Conservation (phyloP, 2,329 filamentous ascomycete species). For the Myriosclerotinia curreyana region DNA sequence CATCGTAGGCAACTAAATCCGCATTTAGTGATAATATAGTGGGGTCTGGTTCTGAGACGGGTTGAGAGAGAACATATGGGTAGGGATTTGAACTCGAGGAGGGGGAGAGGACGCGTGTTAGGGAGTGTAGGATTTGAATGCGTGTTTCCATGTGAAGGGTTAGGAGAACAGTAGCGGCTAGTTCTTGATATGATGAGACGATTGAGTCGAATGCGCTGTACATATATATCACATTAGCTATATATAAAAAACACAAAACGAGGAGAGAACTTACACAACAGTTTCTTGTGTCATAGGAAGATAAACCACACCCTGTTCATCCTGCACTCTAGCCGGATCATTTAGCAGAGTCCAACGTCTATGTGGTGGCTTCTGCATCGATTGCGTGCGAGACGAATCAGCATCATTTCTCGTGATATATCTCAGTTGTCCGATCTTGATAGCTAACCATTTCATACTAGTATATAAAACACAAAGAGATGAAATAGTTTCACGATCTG, state of each 20-base stretch:
- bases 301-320: constrained; percentile 68
- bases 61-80: constrained; percentile 65
- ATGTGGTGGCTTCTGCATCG: constrained; percentile 42
- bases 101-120: constrained; percentile 61
- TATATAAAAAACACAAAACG: background rate
- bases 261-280: constrained; percentile 60
- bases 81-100: constrained; percentile 44
- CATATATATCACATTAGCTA: constrained; percentile 21
- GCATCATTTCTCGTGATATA: constrained; percentile 74
- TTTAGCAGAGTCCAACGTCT: constrained; percentile 83
- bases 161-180: constrained; percentile 74
- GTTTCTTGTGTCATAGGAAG: constrained; percentile 86
- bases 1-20: constrained; percentile 83
- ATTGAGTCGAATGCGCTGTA: constrained; percentile 87
- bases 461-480: constrained; percentile 88
- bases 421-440: constrained; percentile 75
- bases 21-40: constrained; percentile 79
- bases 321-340: constrained; percentile 54
- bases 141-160: constrained; percentile 88
- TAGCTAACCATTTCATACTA: constrained; percentile 96
- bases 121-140: constrained; percentile 77
- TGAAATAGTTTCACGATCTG: constrained; percentile 81
- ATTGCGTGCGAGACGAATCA: constrained; percentile 53
- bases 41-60: constrained; percentile 74
- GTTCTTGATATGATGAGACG: constrained; percentile 74